Conservation (phyloP, 2,329 filamentous ascomycete genomes). For the Aspergillus unguis region DNA sequence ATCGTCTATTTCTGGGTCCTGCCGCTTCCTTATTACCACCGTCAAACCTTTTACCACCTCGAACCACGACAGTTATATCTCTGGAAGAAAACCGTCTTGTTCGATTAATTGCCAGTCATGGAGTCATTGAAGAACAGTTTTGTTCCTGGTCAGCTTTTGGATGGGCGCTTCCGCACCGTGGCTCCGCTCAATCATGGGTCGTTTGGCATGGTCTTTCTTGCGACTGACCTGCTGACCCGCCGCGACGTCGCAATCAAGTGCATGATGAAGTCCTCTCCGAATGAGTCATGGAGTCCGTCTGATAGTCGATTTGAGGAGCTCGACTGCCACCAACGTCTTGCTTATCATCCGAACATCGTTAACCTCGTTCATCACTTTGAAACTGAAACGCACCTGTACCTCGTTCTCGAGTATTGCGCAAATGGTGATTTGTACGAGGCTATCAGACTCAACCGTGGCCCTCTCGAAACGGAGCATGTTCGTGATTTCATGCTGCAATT, state of each 20-base stretch:
- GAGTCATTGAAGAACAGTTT: conserved; percentile 37
- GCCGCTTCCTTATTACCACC: conserved; percentile 7
- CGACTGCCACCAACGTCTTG: conserved; percentile 74
- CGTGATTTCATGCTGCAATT: conserved; percentile 96
- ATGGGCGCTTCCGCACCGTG: conserved; percentile 82
- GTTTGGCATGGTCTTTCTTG: conserved; percentile 97
- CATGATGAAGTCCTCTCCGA: conserved; percentile 74
- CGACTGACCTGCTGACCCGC: conserved; percentile 71
- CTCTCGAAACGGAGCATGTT: conserved; percentile 92
- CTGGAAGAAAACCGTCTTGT: conserved; percentile 17
- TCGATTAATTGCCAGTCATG: conserved; percentile 26
- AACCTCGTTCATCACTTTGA: conserved; percentile 89
- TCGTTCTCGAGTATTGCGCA: conserved; percentile 92
- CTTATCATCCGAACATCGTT: conserved; percentile 84
- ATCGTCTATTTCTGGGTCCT: conserved; percentile 15
- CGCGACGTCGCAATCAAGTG: conserved; percentile 93
- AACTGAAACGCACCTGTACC: conserved; percentile 81
- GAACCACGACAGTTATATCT: conserved; percentile 11
- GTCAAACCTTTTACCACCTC: conserved; percentile 6
- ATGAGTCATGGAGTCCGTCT: conserved; percentile 59
- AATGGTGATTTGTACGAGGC: conserved; percentile 97
- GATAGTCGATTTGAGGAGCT: conserved; percentile 67
- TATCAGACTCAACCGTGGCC: conserved; percentile 82
- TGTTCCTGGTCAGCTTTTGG: conserved; percentile 34
- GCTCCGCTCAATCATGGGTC: conserved; percentile 97